Percentiles rank a stretch among this genome's conserved stretches.
These are phyloP conservation scores for Phyllosticta capitalensis DNA, from an alignment of 2,329 filamentous ascomycete genomes.

Conservation along the genomic window DNA sequence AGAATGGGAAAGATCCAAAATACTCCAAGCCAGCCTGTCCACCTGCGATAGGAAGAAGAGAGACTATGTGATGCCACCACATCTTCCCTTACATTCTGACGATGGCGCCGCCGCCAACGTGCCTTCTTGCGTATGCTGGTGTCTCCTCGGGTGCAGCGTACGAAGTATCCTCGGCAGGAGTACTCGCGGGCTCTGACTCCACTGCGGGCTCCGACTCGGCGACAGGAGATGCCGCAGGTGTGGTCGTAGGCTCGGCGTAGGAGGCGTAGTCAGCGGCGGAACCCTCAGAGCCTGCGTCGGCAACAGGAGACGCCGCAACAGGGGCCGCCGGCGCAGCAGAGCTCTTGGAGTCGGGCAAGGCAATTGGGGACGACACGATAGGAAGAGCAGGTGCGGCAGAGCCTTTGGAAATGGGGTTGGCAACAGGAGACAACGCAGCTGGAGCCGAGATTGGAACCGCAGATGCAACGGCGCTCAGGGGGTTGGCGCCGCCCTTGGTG, in stretches of 20 bases:
- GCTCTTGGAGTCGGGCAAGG: neutral
- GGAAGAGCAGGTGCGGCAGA: neutral
- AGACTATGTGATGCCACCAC: neutral
- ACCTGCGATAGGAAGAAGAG: neutral
- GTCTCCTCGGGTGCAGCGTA: neutral
- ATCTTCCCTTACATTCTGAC: neutral
- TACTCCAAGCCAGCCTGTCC: neutral
- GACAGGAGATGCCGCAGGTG: neutral
- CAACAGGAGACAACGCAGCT: neutral
- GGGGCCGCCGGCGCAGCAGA: neutral
- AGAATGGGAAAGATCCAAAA: neutral
- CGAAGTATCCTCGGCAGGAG: neutral
- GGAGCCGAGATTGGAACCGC: neutral
- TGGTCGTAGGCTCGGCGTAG: neutral
- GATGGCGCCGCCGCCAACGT: constrained; percentile 5
- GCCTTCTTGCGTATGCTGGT: neutral
- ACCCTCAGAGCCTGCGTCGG: neutral
- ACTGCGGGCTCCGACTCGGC: neutral
- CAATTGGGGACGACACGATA: neutral
- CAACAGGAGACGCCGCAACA: neutral
- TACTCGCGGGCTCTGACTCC: neutral
- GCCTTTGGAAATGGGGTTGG: neutral
- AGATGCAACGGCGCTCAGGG: neutral
- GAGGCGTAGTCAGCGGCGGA: neutral
- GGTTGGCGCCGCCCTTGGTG: constrained; percentile 1